These are phyloP conservation scores for Linnemannia exigua DNA, from an alignment of 192 early-diverging fungal genomes.

Conservation along the genomic window DNA sequence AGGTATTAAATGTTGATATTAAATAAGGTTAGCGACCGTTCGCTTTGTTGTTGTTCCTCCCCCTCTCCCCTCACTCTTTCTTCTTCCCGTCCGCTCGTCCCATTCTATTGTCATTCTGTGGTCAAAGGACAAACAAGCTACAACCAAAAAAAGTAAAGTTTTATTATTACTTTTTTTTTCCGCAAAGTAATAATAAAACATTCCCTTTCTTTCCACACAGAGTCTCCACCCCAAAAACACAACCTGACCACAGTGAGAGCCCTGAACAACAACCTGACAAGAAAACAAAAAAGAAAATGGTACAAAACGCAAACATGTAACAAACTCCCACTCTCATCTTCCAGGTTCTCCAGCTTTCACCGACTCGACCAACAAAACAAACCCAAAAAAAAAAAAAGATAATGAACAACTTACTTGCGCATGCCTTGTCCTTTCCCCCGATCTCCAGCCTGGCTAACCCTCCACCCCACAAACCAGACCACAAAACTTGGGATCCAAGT, in stretches of 20 bases:
- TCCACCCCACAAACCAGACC: slow-evolving; percentile 23
- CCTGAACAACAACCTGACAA: neutral
- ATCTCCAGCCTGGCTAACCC: slow-evolving; percentile 30
- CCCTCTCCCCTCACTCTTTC: neutral
- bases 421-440: slow-evolving; percentile 25
- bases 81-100: neutral
- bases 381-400: neutral
- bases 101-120: too few species aligned
- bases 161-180: too few species aligned
- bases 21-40: slow-evolving; percentile 2
- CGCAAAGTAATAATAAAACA: too few species aligned
- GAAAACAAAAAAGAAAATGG: neutral
- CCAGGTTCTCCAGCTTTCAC: neutral
- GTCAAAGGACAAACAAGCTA: too few species aligned
- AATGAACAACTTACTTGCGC: slow-evolving; percentile 26
- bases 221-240: too few species aligned
- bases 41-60: neutral
- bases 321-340: neutral
- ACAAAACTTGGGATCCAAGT: slow-evolving; percentile 23
- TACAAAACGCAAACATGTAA: neutral
- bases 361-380: neutral
- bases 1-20: neutral
- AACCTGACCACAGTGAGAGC: neutral
- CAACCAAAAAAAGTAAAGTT: too few species aligned
- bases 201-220: too few species aligned